These are phyloP conservation scores for Kwoniella botswanensis DNA, from an alignment of 768 basidiomycete genomes.

Conservation along the genomic window DNA sequence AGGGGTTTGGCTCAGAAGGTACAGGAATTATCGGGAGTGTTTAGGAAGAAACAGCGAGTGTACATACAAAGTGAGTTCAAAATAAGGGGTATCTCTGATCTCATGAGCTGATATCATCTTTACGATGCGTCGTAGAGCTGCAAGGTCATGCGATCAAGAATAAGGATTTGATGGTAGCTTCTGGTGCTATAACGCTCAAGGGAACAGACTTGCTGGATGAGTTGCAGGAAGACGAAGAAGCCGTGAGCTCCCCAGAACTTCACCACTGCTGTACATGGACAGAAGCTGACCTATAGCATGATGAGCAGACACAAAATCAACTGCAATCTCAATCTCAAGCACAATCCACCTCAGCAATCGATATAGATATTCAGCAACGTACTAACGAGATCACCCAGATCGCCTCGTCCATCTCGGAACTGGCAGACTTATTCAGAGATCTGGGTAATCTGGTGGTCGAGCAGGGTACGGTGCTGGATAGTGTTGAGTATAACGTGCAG, in stretches of 20 bases:
- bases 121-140: conserved; percentile 65
- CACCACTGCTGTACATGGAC: neutral
- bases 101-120: neutral
- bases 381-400: conserved; percentile 82
- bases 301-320: conserved; percentile 28
- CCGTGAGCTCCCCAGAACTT: conserved; percentile 64
- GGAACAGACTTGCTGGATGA: conserved; percentile 82
- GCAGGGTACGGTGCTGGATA: conserved; percentile 95
- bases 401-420: conserved; percentile 83
- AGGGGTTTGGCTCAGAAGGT: conserved; percentile 93
- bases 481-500: conserved; percentile 96
- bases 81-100: neutral
- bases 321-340: conserved; percentile 56
- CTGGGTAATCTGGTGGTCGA: conserved; percentile 91
- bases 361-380: conserved; percentile 62
- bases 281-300: neutral
- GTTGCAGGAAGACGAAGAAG: conserved; percentile 86
- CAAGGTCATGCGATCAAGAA: conserved; percentile 98
- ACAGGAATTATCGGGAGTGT: conserved; percentile 86
- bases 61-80: conserved; percentile 89
- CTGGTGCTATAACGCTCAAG: conserved; percentile 76
- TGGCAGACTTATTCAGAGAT: conserved; percentile 97
- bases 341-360: conserved; percentile 56
- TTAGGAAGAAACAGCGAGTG: conserved; percentile 96
- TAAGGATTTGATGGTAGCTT: conserved; percentile 88